Conservation (phyloP, 148 eudicot genomes). For the Tetragonia tetragonoides region DNA sequence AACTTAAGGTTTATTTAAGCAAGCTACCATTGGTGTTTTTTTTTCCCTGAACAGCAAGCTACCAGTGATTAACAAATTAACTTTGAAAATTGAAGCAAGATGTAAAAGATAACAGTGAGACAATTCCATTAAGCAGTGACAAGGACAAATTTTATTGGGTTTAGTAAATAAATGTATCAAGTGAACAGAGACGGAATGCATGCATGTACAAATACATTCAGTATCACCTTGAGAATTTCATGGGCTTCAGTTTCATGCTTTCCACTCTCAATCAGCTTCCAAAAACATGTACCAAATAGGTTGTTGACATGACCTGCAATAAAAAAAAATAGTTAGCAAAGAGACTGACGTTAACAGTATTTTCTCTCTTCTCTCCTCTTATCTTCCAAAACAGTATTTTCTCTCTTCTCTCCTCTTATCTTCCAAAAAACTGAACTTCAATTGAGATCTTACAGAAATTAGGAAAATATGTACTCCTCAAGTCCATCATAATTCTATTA, state of each 20-base stretch:
- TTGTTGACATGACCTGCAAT: slow-evolving; percentile 67
- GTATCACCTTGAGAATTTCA: slow-evolving; percentile 53
- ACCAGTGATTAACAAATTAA: neutral
- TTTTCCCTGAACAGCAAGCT: neutral
- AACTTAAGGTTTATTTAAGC: neutral
- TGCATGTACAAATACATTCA: slow-evolving; percentile 11
- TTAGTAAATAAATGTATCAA: no score
- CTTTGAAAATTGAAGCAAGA: neutral
- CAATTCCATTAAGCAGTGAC: no score
- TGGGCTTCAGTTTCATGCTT: slow-evolving; percentile 60
- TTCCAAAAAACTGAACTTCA: no score
- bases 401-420: no score
- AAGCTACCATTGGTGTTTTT: neutral
- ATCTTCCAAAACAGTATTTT: no score
- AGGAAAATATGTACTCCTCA: neutral
- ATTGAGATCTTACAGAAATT: no score
- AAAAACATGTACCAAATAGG: slow-evolving; percentile 66
- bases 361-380: no score
- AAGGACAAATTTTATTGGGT: no score
- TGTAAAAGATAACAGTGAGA: no score
- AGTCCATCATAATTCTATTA: no score
- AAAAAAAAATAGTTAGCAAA: neutral
- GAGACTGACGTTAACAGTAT: neutral
- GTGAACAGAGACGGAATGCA: neutral
- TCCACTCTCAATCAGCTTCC: slow-evolving; percentile 64